Evolutionary conservation across 73 alveolate species (phyloP).

Genomic region (Uronychia binucleata): DNA sequence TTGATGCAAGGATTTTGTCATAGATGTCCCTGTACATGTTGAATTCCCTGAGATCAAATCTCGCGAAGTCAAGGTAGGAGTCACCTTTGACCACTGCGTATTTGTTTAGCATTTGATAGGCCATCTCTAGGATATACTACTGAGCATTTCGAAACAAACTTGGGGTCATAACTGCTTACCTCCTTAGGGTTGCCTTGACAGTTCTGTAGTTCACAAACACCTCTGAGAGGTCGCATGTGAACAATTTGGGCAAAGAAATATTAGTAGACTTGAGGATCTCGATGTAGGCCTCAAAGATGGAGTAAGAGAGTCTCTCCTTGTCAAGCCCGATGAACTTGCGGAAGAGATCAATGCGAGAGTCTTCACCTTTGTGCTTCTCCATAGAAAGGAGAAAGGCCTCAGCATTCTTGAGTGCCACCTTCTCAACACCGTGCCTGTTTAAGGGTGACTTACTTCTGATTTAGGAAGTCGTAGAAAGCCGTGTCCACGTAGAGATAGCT

Average conservation of each 20-base stretch:
- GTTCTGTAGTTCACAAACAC: slow-evolving; percentile 5
- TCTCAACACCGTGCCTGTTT: slow-evolving; percentile 28
- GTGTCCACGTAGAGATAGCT: slow-evolving; percentile 10
- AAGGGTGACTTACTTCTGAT: slow-evolving; percentile 7
- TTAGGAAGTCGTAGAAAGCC: slow-evolving; percentile 19
- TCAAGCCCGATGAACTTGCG: slow-evolving; percentile 44
- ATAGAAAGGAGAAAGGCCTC: slow-evolving; percentile 24
- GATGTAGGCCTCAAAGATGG: slow-evolving; percentile 14
- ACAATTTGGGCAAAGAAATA: background rate
- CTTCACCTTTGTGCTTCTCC: slow-evolving; percentile 13
- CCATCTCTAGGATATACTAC: background rate
- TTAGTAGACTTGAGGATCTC: slow-evolving; percentile 24
- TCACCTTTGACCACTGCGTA: slow-evolving; percentile 29
- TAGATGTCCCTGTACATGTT: background rate
- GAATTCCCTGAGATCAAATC: background rate
- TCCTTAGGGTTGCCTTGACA: background rate
- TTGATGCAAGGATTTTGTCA: background rate
- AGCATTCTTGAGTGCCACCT: slow-evolving; percentile 26
- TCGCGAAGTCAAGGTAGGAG: background rate
- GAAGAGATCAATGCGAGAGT: slow-evolving; percentile 28
- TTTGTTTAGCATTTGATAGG: background rate
- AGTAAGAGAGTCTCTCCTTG: slow-evolving; percentile 30
- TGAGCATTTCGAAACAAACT: background rate
- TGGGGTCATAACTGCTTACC: too few species aligned
- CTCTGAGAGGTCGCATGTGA: slow-evolving; percentile 3